Evolutionary conservation across 371 early-diverging fungal species (phyloP).

Genomic region (Polyrhizophydium stewartii): DNA sequence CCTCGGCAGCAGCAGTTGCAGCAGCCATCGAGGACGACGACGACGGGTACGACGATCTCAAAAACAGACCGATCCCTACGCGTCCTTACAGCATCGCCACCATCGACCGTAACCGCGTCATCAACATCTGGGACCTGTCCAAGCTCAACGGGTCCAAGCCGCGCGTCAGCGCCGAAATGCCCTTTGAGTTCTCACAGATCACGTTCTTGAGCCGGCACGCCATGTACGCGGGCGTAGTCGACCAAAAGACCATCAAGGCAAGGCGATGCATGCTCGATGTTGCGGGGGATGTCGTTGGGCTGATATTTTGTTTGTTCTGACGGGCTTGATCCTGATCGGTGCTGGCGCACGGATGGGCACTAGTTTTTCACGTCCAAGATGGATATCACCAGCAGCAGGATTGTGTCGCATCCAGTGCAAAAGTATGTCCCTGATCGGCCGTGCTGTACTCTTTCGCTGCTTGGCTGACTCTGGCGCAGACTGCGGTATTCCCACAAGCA

Average conservation of each 20-base stretch:
- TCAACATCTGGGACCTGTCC: conserved; percentile 28
- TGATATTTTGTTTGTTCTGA: conserved; percentile 12
- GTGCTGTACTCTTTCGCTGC: not conserved
- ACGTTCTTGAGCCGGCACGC: conserved; percentile 19
- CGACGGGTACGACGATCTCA: not conserved
- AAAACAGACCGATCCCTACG: not conserved
- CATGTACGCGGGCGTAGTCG: conserved; percentile 31
- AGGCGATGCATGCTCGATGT: conserved; percentile 23
- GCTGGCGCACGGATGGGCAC: not conserved
- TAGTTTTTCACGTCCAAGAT: conserved; percentile 7
- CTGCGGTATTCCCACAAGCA: not conserved
- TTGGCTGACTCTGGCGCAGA: conserved; percentile 1
- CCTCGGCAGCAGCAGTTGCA: too few species aligned
- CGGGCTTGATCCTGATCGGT: conserved; percentile 22
- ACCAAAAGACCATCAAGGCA: conserved; percentile 31
- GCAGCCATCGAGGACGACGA: not conserved
- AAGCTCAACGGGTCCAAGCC: conserved; percentile 6
- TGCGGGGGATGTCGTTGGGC: conserved; percentile 26
- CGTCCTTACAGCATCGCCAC: conserved; percentile 18
- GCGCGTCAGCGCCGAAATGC: not conserved
- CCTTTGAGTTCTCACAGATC: conserved; percentile 13
- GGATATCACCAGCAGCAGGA: not conserved
- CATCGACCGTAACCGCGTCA: conserved; percentile 20
- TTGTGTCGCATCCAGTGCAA: conserved; percentile 1
- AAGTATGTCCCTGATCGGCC: not conserved